Evolutionary conservation across 148 eudicot genomes (phyloP).

Genomic region (Polygonum maritimum): DNA sequence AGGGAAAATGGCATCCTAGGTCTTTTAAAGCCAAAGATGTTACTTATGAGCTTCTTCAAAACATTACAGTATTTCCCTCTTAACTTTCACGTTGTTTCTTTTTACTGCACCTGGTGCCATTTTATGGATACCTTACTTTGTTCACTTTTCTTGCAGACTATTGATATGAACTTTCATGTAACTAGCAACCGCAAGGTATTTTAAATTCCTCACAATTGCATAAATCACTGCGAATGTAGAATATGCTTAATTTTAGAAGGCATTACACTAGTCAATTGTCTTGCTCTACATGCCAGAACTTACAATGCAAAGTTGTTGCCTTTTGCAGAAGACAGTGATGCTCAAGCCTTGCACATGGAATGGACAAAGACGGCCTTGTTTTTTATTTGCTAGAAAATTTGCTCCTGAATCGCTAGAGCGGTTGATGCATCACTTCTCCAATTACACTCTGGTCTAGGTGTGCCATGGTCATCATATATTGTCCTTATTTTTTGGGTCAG

Average conservation of each 20-base stretch:
- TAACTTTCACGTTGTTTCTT: not conserved
- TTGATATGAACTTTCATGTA: conserved; percentile 9
- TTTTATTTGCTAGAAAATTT: conserved; percentile 7
- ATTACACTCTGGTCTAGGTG: conserved; percentile 5
- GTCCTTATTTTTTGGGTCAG: not conserved
- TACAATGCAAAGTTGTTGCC: not conserved
- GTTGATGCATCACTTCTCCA: conserved; percentile 8
- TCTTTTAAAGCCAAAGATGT: conserved; percentile 8
- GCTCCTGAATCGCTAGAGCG: not conserved
- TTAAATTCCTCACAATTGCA: not conserved
- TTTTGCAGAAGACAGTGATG: conserved; percentile 6
- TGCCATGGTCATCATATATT: not conserved
- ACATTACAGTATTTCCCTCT: conserved; percentile 6
- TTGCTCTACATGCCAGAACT: not conserved
- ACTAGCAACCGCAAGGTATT: conserved; percentile 11
- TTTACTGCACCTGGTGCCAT: not conserved
- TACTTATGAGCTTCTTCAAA: conserved; percentile 8
- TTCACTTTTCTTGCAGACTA: conserved; percentile 9
- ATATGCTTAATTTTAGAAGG: not conserved
- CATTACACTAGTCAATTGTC: not conserved
- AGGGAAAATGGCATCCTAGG: conserved; percentile 14
- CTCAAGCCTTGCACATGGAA: conserved; percentile 11
- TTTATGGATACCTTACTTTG: not conserved
- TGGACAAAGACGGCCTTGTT: conserved; percentile 10
- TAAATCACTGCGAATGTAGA: not conserved